These are phyloP conservation scores for Saccharum hybrid DNA, from an alignment of 202 grass and related monocot species.

Conservation along the genomic window DNA sequence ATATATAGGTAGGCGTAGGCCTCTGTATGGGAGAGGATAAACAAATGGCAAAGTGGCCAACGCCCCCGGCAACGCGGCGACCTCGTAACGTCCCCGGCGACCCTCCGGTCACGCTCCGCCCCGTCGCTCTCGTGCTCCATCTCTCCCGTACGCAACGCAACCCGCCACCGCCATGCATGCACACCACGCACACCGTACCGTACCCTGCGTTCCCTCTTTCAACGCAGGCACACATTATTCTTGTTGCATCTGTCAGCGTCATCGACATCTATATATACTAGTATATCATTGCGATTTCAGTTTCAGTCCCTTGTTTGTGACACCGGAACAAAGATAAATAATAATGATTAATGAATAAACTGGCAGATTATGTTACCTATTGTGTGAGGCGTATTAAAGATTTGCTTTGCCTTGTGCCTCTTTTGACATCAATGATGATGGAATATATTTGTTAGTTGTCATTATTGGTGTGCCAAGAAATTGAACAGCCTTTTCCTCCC, in stretches of 20 bases:
- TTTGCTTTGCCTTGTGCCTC: background rate
- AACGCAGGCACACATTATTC: background rate
- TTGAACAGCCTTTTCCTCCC: too few relatives aligned
- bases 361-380: background rate
- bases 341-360: background rate
- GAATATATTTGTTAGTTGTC: too few relatives aligned
- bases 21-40: background rate
- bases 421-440: background rate
- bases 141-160: conserved; percentile 31
- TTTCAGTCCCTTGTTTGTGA: background rate
- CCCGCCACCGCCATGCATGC: background rate
- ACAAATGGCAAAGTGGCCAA: conserved; percentile 23
- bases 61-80: conserved; percentile 28
- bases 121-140: background rate
- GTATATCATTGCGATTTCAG: background rate
- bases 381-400: too few relatives aligned
- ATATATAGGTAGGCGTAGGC: conserved; percentile 4
- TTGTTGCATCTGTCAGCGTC: background rate
- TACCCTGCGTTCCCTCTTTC: background rate
- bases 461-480: too few relatives aligned
- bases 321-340: background rate
- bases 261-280: background rate
- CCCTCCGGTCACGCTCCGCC: background rate
- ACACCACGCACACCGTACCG: background rate
- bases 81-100: conserved; percentile 26